phyloP scores from a whole-genome alignment of 257 asterid species.

The Penstemon davidsonii region DNA sequence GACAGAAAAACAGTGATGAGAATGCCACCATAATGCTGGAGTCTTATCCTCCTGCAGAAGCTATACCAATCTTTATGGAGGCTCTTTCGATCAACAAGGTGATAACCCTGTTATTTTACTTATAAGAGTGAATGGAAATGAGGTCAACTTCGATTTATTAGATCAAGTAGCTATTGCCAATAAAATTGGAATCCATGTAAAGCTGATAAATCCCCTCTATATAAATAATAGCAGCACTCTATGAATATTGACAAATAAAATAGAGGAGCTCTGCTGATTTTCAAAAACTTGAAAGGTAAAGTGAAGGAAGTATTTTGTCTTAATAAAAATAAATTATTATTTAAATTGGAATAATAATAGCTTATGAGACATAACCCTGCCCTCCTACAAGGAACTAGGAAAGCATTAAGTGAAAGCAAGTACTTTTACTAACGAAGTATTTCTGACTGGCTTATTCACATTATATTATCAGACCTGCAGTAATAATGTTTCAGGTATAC shows the following conservation, averaged over 20 bases:
- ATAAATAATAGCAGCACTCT: background rate
- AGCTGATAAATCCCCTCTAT: background rate
- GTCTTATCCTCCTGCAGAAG: slow-evolving; percentile 62
- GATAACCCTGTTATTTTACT: slow-evolving; percentile 19
- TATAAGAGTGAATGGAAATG: background rate
- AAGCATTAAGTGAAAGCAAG: background rate
- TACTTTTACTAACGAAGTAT: slow-evolving; percentile 8
- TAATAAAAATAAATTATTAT: background rate
- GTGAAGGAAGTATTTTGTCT: background rate
- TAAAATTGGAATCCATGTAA: background rate
- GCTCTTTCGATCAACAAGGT: slow-evolving; percentile 85
- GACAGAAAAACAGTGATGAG: slow-evolving; percentile 60
- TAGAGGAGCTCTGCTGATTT: background rate
- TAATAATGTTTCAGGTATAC: background rate
- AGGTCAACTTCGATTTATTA: slow-evolving; percentile 6
- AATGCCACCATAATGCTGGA: slow-evolving; percentile 58
- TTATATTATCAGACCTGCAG: background rate
- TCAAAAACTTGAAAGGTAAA: slow-evolving; percentile 9
- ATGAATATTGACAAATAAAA: background rate
- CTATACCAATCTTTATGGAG: slow-evolving; percentile 57
- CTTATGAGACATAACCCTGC: background rate
- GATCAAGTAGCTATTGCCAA: background rate
- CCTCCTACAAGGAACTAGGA: background rate
- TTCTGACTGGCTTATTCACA: background rate
- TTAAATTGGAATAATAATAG: background rate